Base-by-base conservation (phyloP, 176 grass and related monocot genomes). In the Zoysia pacifica region DNA sequence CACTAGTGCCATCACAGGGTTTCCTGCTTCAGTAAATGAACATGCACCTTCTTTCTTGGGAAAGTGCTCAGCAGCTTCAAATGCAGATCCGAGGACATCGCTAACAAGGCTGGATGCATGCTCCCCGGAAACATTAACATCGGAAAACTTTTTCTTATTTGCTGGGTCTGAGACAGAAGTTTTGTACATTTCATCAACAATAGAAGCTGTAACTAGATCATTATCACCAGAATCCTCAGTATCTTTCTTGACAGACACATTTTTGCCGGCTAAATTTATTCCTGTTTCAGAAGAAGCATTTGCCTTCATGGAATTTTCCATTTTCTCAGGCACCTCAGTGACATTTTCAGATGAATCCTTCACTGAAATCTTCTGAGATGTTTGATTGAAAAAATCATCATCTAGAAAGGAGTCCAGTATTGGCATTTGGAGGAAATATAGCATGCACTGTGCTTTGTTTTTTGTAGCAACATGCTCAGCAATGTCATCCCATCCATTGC, bases 401-500 rank as follows among this genome's bases (percentile, higher is more conserved):
- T 83, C 65, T 16, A 89, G 65, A 78, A 93, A 93, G 10, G 73
- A 70, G 38, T 93, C 90, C 13, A 82, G 46, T 70, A 91, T 93
- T 48, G 85, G 93, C 87, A 93, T 93, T 78, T 97, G 79, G 62
- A 97, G 87, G 70, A 97, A 93, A 72, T 97, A 86, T 58, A 87
- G 63, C 79, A 93, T 97, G 75, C 93, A 93, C 40, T 97, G 90
- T 44, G 81, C 73, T 90, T 97, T 97, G 46, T 76, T 89, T 90
- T 97, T 97, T 40, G 93, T 97, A 81, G 90, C 93, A 67, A 97
- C 93, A 82, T 97, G 93, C 60, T 93, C 93, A 61, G 93, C 90
- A 72, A 97, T 93, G 70, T 93, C 93, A 88, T 67, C 83, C 93
- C 93, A 97, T 69, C 91, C 0, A 42, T 53, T 90, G 12, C 75